Evolutionary conservation across 192 early-diverging fungal species (phyloP).

Genomic region (Umbelopsis sp.): DNA sequence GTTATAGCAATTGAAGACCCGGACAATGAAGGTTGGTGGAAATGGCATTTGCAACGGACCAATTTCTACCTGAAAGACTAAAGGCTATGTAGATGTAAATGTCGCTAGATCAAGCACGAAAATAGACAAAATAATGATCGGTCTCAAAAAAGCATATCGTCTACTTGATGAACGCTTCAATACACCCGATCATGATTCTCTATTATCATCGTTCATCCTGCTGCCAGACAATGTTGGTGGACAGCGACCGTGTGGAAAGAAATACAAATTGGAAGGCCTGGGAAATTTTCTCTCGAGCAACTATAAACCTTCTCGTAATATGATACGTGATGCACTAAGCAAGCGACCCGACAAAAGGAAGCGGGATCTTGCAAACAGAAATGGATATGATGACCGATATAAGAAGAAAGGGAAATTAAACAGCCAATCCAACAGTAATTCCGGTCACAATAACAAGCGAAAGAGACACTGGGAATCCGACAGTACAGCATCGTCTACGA

Average conservation of each 20-base stretch:
- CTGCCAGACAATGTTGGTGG: background rate
- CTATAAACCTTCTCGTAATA: background rate
- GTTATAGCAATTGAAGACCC: background rate
- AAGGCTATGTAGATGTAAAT: background rate
- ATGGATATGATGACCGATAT: too few relatives aligned
- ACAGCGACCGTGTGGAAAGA: background rate
- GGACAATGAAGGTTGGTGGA: background rate
- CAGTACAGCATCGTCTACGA: too few relatives aligned
- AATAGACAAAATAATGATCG: background rate
- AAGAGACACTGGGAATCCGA: background rate
- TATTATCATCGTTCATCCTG: background rate
- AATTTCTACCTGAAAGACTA: background rate
- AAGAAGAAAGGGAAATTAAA: too few relatives aligned
- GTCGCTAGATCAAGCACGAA: background rate
- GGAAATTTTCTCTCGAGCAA: background rate
- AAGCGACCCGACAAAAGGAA: background rate
- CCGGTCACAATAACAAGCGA: background rate
- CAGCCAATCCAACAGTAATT: too few relatives aligned
- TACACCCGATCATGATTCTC: background rate
- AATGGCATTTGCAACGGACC: background rate
- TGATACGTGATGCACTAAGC: background rate
- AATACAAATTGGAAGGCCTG: background rate
- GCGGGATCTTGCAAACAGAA: background rate
- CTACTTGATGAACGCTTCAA: background rate
- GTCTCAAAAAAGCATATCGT: background rate